These are phyloP conservation scores for Aureobasidium lini DNA, from an alignment of 2,329 filamentous ascomycete genomes.

Conservation along the genomic window DNA sequence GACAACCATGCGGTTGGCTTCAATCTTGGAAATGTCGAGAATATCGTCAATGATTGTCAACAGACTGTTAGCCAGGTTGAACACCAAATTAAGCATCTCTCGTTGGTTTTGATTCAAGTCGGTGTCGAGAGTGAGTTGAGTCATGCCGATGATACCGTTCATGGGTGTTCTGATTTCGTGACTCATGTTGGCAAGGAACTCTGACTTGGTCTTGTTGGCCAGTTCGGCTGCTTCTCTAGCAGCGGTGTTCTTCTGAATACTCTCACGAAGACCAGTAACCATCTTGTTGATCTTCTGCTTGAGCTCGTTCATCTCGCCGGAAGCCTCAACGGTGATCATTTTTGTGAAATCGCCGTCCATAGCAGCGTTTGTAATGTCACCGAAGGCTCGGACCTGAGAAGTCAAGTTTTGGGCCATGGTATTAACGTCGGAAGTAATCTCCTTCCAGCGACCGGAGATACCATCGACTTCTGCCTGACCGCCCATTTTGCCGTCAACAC, in stretches of 20 bases:
- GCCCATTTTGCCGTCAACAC: conserved; percentile 97
- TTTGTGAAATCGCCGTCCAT: conserved; percentile 97
- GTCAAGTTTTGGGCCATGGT: conserved; percentile 81
- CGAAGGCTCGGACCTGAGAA: conserved; percentile 94
- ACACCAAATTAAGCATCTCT: conserved; percentile 98
- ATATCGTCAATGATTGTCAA: conserved; percentile 90
- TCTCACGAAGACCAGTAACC: conserved; percentile 91
- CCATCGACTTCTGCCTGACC: conserved; percentile 92
- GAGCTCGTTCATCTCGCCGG: conserved; percentile 97
- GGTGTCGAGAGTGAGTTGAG: conserved; percentile 88
- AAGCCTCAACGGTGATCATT: conserved; percentile 91
- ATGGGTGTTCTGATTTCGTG: conserved; percentile 97
- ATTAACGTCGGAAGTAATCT: conserved; percentile 95
- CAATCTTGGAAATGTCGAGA: conserved; percentile 66
- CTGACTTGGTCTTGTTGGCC: conserved; percentile 96
- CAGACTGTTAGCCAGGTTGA: conserved; percentile 91
- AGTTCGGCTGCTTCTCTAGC: conserved; percentile 92
- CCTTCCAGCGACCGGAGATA: conserved; percentile 91
- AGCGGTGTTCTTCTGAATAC: conserved; percentile 92
- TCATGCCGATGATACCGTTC: conserved; percentile 98
- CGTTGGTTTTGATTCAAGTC: conserved; percentile 88
- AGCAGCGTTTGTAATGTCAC: conserved; percentile 95
- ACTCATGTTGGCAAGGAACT: conserved; percentile 98
- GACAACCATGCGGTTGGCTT: conserved; percentile 96
- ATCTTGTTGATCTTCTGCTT: conserved; percentile 99